Percentiles rank a stretch among this genome's conserved stretches.
Evolutionary conservation across 2,329 filamentous ascomycete species (phyloP).

Genomic region (Cryphonectria radicalis): DNA sequence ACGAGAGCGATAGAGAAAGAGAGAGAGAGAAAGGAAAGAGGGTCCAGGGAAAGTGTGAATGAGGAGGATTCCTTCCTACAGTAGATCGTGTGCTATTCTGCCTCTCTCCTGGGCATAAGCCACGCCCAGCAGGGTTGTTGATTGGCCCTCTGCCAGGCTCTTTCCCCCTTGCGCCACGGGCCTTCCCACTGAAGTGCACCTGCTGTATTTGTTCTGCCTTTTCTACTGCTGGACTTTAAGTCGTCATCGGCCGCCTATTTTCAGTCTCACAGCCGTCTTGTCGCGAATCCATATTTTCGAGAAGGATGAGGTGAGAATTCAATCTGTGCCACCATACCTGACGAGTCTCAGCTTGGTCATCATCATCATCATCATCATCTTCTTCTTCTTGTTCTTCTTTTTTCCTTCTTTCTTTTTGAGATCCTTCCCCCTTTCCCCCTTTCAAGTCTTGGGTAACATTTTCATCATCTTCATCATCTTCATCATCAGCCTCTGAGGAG

Average conservation of each 20-base stretch:
- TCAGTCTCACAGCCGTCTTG: background rate
- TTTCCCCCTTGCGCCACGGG: background rate
- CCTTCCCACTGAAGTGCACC: background rate
- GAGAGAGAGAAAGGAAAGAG: background rate
- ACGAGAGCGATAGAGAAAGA: background rate
- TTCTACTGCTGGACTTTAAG: background rate
- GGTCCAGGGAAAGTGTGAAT: background rate
- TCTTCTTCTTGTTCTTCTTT: no score
- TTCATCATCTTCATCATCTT: background rate
- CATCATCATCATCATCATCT: no score
- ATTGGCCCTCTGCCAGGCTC: background rate
- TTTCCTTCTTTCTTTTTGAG: no score
- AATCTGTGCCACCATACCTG: conserved; percentile 1
- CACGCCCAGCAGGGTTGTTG: background rate
- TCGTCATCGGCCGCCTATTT: background rate
- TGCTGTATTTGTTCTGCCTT: background rate
- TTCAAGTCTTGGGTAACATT: background rate
- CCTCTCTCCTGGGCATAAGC: background rate
- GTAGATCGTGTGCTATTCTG: background rate
- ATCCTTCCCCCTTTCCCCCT: background rate
- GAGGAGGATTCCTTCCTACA: background rate
- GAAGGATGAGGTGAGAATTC: conserved; percentile 2
- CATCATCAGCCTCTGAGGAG: background rate
- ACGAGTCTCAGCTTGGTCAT: background rate
- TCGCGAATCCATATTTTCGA: background rate